Conservation (phyloP, 2,329 filamentous ascomycete genomes). For the Trichoderma sp. region DNA sequence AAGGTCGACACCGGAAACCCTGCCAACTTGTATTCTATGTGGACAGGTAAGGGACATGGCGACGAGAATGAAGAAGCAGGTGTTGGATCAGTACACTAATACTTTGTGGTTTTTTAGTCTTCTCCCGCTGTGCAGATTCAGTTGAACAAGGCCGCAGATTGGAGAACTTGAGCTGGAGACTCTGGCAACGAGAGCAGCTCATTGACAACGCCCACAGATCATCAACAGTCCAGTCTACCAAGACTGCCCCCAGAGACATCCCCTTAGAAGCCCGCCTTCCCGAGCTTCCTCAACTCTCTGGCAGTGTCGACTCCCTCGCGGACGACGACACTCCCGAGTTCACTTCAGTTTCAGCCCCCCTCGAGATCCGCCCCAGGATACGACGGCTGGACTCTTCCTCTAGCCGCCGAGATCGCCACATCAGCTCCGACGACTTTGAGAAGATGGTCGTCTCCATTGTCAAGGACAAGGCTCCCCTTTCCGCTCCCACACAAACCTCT, state of each 20-base stretch:
- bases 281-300: constrained; percentile 69
- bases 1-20: constrained; percentile 91
- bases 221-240: constrained; percentile 36
- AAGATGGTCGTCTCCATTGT: constrained; percentile 94
- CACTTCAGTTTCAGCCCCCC: constrained; percentile 49
- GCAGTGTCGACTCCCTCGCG: constrained; percentile 70
- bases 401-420: constrained; percentile 73
- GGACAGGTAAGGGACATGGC: constrained; percentile 73
- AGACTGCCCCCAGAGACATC: constrained; percentile 49
- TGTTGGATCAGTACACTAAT: background rate
- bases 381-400: constrained; percentile 68
- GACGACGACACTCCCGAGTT: constrained; percentile 66
- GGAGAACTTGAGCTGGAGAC: constrained; percentile 92
- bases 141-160: constrained; percentile 88
- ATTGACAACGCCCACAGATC: constrained; percentile 70
- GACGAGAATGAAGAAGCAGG: background rate
- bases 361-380: constrained; percentile 66
- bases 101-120: constrained; percentile 55
- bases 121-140: constrained; percentile 89
- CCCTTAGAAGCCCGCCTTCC: constrained; percentile 41
- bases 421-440: constrained; percentile 87
- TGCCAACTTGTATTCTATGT: constrained; percentile 93
- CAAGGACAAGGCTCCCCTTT: constrained; percentile 68
- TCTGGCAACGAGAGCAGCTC: constrained; percentile 79
- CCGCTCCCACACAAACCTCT: constrained; percentile 35